Base-by-base conservation (phyloP, 345 rosid species). In the Brassica nigra region DNA sequence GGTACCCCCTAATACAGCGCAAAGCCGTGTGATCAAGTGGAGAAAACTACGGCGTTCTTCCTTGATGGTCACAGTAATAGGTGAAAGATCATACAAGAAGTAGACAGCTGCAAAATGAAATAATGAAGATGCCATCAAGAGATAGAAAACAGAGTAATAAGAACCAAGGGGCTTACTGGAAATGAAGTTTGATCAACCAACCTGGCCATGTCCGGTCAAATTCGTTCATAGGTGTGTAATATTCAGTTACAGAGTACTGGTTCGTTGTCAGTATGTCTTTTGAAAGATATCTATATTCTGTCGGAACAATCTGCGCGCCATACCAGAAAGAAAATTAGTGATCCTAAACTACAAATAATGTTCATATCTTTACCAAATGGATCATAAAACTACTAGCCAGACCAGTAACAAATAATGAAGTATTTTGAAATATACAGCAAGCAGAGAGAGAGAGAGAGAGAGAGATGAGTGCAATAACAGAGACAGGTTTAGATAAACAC, bases 1-100 rank as follows among this genome's bases (percentile, higher is more conserved):
- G 66, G 99, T 96, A 42, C 99, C 97, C 2, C 99, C 99, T 76
- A 96, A 85, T 52, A 96, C 97, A n/a, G 98, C 99, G 84, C 97
- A 93, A 70, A 96, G 99, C 66, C 99, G 86, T 68, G 99, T 95
- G 83, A 92, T 83, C 78, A 96, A 90, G 78, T 96, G 98, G 76
- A 96, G 91, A 86, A 96, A 93, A 82, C 97, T 90, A 28, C 90
- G 98, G 3, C 90, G 79, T 76, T 96, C 98, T 84, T 96, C 98
- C 79, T 84, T 92, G 83, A 96, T 96, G 27, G 99, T 92, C 63
- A 96, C 98, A 6, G 97, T 93, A 80, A 96, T 96, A 0, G 99
- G 98, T 23, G 99, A 96, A 59, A 96, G 86, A 85, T 96, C 99
- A 77, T 93, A 96, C 79, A 96, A 84, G 84, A 96, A 93, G 88